Evolutionary conservation across 2,329 filamentous ascomycete species (phyloP), one percentile per base, ranked within the genome.

Genomic region (Fusarium sp.): DNA sequence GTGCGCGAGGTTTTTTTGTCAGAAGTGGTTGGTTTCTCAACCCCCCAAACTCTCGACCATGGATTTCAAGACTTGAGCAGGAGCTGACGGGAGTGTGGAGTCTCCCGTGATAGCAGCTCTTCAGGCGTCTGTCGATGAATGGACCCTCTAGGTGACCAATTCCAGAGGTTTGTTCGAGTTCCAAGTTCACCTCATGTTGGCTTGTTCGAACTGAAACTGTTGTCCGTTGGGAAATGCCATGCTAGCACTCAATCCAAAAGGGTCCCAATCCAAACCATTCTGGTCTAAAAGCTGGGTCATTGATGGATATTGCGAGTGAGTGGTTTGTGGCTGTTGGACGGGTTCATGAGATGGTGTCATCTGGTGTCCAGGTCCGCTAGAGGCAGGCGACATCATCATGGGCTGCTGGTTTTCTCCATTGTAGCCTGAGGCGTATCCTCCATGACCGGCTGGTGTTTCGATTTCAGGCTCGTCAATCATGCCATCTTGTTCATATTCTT

Each of bases 401-500:
- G 81, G 78, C 47, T 87, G 84, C 31, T 83, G 81, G n/a, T 82
- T 82, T 28, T 84, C 81, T 48, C 81, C 79, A 71, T 90, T 89
- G 80, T 89, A 87, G 66, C 85, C 84, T 69, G 86, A 85, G 18
- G 90, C 85, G 77, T 93, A 96, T 14, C 91, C 89, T 20, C 90
- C 90, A 49, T 91, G 89, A 47, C 90, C 91, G 63, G 82, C 84
- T 6, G 92, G 89, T 17, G 91, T 90, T 70, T 94, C 92, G 74
- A 91, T 89, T 77, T 93, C 92, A 75, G 91, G 86, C 70, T 97
- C 94, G 79, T 98, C 95, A 82, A 97, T 91, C 88, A 97, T 93
- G 79, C 96, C 94, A 82, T 90, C 90, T 84, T 94, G 93, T 63
- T 98, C 95, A 85, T 98, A 98, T 87, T 98, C 96, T 88, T 97